These are phyloP conservation scores for Ploettnerulaceae sp. DNA, from an alignment of 2,329 filamentous ascomycete genomes.

Conservation along the genomic window DNA sequence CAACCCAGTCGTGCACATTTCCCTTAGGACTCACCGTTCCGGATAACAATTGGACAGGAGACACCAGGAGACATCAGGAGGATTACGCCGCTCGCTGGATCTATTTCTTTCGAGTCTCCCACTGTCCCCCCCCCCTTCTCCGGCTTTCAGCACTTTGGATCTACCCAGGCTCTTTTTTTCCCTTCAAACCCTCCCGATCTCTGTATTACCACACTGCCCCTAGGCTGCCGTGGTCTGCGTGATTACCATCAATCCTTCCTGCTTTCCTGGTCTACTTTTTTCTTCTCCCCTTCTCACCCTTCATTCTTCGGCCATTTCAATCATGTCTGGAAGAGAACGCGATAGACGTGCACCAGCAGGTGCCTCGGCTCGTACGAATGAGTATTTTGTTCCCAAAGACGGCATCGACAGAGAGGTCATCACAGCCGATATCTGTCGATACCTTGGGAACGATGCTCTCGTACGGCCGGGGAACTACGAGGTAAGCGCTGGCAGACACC, in stretches of 20 bases:
- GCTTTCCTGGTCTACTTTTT: constrained; percentile 28
- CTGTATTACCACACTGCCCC: constrained; percentile 27
- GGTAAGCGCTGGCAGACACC: constrained; percentile 44
- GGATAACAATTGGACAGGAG: constrained; percentile 24
- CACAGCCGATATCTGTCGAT: constrained; percentile 78
- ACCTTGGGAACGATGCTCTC: constrained; percentile 76
- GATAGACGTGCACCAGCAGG: constrained; percentile 33
- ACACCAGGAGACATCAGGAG: neutral
- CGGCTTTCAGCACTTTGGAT: constrained; percentile 15
- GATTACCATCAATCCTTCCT: constrained; percentile 31
- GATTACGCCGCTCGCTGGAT: constrained; percentile 15
- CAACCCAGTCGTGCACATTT: constrained; percentile 17
- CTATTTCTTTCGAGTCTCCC: constrained; percentile 29
- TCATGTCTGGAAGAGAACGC: constrained; percentile 27
- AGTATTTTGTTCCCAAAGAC: constrained; percentile 76
- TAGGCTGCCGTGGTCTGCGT: constrained; percentile 35
- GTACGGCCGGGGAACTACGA: constrained; percentile 71
- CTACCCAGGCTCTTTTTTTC: constrained; percentile 21
- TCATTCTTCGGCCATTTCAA: constrained; percentile 24
- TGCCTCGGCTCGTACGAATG: constrained; percentile 55
- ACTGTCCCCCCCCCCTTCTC: constrained; percentile 15
- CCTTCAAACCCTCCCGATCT: constrained; percentile 14
- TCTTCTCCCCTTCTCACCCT: constrained; percentile 29
- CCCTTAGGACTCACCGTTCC: constrained; percentile 24
- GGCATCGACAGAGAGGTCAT: constrained; percentile 82